Base-by-base conservation (phyloP, 148 eudicot genomes). In the Silene conica region DNA sequence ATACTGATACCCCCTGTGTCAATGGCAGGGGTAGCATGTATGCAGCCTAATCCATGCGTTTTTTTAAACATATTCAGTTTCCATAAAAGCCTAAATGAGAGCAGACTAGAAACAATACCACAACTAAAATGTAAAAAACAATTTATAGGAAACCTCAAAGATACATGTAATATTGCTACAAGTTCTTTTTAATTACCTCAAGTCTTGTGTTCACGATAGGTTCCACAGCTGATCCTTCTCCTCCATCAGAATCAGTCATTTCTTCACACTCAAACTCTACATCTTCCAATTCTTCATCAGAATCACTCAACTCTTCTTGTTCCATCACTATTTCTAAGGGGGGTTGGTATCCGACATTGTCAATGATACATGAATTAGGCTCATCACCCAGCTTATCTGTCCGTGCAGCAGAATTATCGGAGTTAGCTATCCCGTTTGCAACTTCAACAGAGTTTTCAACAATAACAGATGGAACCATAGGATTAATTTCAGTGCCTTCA, bases 221-320 rank as follows among this genome's bases (percentile, higher is more conserved):
- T 58, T 89, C 90, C 11, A 78, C 56, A 72, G 80, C 88, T 20
- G 88, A 85, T 77, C 72, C 83, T 71, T 75, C 89, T 77, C 88
- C 98, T 77, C 90, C 96, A 58, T 92, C 97, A 50, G 97, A 92
- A 76, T 95, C 99, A 4, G 85, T 80, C 91, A 95, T 95, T 83
- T 95, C 99, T 83, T 95, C 99, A 72, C 92, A 81, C 84, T 95
- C 99, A 62, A 95, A 95, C 83, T 90, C 96, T 6, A 95, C 99
- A 77, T 83, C 71, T 83, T 95, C 96, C 72, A 87, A 66, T 82
- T 95, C 98, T 45, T 92, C 99, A 76, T 95, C 99, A 63, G 99
- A 95, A 83, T 95, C 99, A 75, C 99, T 95, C 72, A 95, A 79
- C 80, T 92, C 99, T 84, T 94, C 99, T 74, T 92, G 96, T 63